Evolutionary conservation across 306 rosid species (phyloP).

Genomic region (Spatholobus suberectus): DNA sequence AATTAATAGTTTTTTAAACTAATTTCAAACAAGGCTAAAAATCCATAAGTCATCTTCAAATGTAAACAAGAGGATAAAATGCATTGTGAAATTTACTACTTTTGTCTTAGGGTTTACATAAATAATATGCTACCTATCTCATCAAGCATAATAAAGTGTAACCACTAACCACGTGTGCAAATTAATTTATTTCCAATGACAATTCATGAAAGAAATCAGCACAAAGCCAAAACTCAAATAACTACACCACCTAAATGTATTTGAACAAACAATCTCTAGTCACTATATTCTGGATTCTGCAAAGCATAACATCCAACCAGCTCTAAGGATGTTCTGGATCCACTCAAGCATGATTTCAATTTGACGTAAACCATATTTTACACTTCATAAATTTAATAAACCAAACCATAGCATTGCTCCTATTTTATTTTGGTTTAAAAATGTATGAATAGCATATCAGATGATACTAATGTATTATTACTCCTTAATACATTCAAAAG

Average conservation of each 20-base stretch:
- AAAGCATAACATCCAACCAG: slow-evolving; percentile 5
- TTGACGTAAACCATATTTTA: not conserved
- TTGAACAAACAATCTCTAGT: not conserved
- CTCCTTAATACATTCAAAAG: slow-evolving; percentile 2
- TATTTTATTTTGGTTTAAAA: not conserved
- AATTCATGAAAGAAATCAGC: slow-evolving; percentile 4
- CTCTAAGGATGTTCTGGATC: not conserved
- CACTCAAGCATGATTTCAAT: not conserved
- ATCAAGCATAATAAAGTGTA: not conserved
- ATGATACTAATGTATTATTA: not conserved
- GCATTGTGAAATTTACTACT: not conserved
- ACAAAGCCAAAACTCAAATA: not conserved
- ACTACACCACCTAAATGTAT: not conserved
- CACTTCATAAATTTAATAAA: not conserved
- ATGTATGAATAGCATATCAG: not conserved
- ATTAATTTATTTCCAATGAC: not conserved
- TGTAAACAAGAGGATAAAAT: not conserved
- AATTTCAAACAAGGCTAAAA: slow-evolving; percentile 16
- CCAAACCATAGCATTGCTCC: not conserved
- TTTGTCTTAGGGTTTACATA: not conserved
- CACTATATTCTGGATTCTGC: not conserved
- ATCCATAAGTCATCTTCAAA: slow-evolving; percentile 1
- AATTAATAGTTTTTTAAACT: slow-evolving; percentile 28
- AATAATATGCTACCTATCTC: not conserved
- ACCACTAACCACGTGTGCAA: not conserved